Conservation (phyloP, 2,329 filamentous ascomycete genomes). For the Xylaria sp. region DNA sequence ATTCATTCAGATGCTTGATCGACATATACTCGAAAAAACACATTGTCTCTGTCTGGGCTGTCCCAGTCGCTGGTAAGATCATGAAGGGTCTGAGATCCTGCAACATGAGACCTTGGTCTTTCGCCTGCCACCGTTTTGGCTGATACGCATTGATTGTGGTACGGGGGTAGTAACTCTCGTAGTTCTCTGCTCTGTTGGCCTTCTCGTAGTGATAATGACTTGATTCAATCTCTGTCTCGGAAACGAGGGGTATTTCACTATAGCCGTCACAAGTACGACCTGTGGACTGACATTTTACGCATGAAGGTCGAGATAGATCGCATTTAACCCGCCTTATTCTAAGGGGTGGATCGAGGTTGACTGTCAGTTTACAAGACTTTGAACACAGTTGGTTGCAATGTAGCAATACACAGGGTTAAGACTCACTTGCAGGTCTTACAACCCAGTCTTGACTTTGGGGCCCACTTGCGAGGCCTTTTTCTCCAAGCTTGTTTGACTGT, state of each 20-base stretch:
- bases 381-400: slow-evolving; percentile 21
- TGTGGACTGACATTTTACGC: slow-evolving; percentile 53
- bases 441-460: slow-evolving; percentile 54
- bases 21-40: slow-evolving; percentile 49
- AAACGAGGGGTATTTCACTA: slow-evolving; percentile 9
- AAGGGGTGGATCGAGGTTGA: slow-evolving; percentile 5
- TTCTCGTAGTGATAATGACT: slow-evolving; percentile 12
- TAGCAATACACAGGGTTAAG: slow-evolving; percentile 7
- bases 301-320: slow-evolving; percentile 51
- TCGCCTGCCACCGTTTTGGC: slow-evolving; percentile 12
- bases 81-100: slow-evolving; percentile 27
- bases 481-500: slow-evolving; percentile 51
- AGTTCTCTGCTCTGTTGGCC: slow-evolving; percentile 8
- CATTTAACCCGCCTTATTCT: slow-evolving; percentile 55
- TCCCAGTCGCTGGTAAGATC: slow-evolving; percentile 24
- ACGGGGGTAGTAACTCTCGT: not conserved
- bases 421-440: slow-evolving; percentile 57
- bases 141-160: slow-evolving; percentile 14
- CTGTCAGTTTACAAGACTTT: slow-evolving; percentile 36
- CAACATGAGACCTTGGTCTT: slow-evolving; percentile 1
- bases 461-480: slow-evolving; percentile 53
- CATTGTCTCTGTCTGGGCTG: slow-evolving; percentile 45
- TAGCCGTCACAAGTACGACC: slow-evolving; percentile 55
- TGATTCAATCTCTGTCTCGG: slow-evolving; percentile 13
- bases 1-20: slow-evolving; percentile 48